phyloP scores from a whole-genome alignment of 106 monocot genomes.

The Cymbidium sinense region DNA sequence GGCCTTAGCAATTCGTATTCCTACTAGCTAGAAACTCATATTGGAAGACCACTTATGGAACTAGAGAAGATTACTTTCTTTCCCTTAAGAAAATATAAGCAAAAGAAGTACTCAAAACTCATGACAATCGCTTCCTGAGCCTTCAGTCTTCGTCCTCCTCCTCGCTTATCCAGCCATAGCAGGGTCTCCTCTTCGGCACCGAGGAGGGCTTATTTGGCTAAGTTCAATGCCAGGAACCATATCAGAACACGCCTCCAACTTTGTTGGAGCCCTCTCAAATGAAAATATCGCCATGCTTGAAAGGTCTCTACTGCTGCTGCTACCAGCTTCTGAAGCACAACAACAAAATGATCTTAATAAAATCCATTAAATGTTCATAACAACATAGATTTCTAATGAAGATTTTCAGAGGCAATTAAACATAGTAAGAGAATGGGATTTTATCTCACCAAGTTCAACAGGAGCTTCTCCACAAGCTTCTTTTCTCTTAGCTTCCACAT shows the following conservation, averaged over 20 bases:
- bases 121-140: no score
- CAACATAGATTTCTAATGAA: no score
- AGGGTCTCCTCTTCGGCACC: background rate
- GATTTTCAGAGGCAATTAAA: background rate
- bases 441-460: background rate
- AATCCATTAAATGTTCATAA: background rate
- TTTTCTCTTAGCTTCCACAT: background rate
- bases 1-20: no score
- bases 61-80: no score
- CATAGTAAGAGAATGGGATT: background rate
- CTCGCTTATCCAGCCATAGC: background rate
- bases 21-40: no score
- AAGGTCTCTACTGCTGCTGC: background rate
- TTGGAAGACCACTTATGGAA: no score
- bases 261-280: background rate
- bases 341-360: background rate
- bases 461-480: background rate
- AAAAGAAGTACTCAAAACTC: no score
- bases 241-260: no score
- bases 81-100: no score
- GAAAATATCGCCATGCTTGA: background rate
- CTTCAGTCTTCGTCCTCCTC: no score
- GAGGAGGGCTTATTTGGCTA: background rate
- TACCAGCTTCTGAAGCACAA: slow-evolving; percentile 1
- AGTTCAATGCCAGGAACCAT: background rate